Percentiles rank a stretch among this genome's conserved stretches.
Conservation (phyloP, 1,284 basidiomycete genomes). For the Trametes pubescens region DNA sequence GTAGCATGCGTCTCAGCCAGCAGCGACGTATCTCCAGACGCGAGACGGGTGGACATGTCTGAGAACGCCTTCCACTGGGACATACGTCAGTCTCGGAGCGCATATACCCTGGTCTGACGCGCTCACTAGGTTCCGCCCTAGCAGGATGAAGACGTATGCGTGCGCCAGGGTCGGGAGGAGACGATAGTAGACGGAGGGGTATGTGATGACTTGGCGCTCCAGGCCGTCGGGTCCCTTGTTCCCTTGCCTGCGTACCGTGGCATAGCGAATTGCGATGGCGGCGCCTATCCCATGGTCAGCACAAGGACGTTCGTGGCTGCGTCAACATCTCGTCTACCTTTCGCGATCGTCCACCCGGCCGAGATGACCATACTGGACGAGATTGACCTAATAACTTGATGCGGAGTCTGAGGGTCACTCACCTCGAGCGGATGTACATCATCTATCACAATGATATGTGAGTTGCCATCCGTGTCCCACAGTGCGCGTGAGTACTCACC, state of each 20-base stretch:
- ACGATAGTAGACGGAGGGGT: conserved; percentile 75
- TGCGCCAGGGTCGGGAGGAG: conserved; percentile 75
- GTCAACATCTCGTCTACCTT: conserved; percentile 47
- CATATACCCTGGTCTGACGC: neutral
- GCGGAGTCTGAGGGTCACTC: conserved; percentile 16
- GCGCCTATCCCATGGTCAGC: conserved; percentile 52
- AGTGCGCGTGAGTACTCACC: conserved; percentile 47
- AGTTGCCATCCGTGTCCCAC: neutral
- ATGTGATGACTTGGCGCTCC: conserved; percentile 72
- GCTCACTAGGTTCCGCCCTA: conserved; percentile 69
- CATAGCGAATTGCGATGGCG: conserved; percentile 79
- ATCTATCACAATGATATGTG: conserved; percentile 52
- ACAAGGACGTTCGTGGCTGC: neutral
- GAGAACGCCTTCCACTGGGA: conserved; percentile 58
- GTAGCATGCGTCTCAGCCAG: conserved; percentile 79
- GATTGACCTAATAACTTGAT: neutral
- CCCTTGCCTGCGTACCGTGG: conserved; percentile 77
- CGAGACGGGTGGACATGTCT: conserved; percentile 57
- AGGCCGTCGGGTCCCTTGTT: conserved; percentile 57
- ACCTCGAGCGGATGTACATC: conserved; percentile 74
- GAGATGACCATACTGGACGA: conserved; percentile 63
- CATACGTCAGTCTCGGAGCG: neutral
- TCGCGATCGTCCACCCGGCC: conserved; percentile 68
- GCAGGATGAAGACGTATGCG: conserved; percentile 74
- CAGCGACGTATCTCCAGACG: conserved; percentile 62